Evolutionary conservation across 495 filamentous ascomycete genomes (phyloP).

Genomic region (Oidiodendron maius): DNA sequence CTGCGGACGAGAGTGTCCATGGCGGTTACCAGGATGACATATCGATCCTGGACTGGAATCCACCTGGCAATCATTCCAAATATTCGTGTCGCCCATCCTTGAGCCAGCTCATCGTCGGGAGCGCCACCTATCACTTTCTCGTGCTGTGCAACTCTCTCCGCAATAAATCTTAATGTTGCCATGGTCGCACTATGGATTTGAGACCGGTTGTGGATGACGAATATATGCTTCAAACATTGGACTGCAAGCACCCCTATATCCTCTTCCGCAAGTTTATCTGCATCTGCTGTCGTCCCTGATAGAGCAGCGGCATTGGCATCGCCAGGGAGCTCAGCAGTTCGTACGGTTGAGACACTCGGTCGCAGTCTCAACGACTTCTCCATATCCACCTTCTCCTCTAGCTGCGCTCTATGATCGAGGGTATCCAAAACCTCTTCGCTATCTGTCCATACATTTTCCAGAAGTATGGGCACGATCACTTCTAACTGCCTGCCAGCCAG

Average conservation of each 20-base stretch:
- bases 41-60: conserved; percentile 89
- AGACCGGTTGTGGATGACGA: conserved; percentile 64
- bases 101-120: conserved; percentile 24
- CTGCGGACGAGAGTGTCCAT: conserved; percentile 67
- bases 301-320: conserved; percentile 65
- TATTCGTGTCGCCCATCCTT: conserved; percentile 73
- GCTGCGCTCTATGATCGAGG: conserved; percentile 53
- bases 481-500: conserved; percentile 68
- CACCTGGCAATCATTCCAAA: conserved; percentile 72
- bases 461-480: conserved; percentile 71
- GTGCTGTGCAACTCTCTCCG: conserved; percentile 45
- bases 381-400: conserved; percentile 58
- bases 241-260: conserved; percentile 78
- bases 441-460: conserved; percentile 78
- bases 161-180: conserved; percentile 65
- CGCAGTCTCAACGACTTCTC: conserved; percentile 54
- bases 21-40: conserved; percentile 72
- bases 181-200: conserved; percentile 71
- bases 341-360: conserved; percentile 72
- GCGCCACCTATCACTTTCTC: conserved; percentile 29
- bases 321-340: conserved; percentile 58
- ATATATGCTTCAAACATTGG: conserved; percentile 74
- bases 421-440: conserved; percentile 60
- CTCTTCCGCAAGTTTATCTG: conserved; percentile 79
- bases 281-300: conserved; percentile 70